A percentile compares a stretch with the other conserved stretches of the same genome.
phyloP scores from a whole-genome alignment of 2,329 filamentous ascomycete species.

The Cercospora zeae-maydis region DNA sequence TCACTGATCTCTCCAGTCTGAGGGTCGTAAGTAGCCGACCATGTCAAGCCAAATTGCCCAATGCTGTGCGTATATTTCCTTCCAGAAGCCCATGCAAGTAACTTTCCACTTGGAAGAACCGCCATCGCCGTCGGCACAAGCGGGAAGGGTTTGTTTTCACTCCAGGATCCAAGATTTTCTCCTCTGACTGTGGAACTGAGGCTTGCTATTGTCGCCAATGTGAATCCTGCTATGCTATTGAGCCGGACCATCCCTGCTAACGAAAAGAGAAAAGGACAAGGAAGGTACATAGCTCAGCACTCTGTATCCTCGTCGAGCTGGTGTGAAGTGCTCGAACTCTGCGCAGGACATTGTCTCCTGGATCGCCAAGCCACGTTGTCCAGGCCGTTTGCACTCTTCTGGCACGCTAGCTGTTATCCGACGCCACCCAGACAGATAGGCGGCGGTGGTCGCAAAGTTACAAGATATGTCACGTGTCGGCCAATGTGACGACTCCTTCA shows the following conservation, averaged over 20 bases:
- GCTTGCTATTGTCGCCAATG: neutral
- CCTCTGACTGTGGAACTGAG: neutral
- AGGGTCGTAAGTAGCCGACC: neutral
- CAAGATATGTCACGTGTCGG: neutral
- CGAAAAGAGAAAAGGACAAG: neutral
- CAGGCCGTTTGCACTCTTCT: neutral
- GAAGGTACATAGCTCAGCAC: neutral
- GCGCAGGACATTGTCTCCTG: neutral
- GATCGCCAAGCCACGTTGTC: slow-evolving; percentile 1
- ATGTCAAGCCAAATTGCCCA: neutral
- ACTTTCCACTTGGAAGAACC: neutral
- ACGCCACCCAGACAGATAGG: neutral
- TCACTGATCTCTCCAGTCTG: neutral
- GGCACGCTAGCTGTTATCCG: neutral
- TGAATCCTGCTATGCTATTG: neutral
- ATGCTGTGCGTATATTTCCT: neutral
- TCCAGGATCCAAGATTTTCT: neutral
- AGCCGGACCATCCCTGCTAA: neutral
- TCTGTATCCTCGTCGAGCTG: neutral
- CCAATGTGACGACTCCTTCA: neutral
- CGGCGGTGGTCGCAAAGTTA: neutral
- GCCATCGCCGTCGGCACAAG: neutral
- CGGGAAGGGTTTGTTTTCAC: neutral
- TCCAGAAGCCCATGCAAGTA: neutral
- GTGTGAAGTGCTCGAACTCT: neutral